These are phyloP conservation scores for Fusarium sublunatum DNA, from an alignment of 2,329 filamentous ascomycete genomes.

Conservation along the genomic window DNA sequence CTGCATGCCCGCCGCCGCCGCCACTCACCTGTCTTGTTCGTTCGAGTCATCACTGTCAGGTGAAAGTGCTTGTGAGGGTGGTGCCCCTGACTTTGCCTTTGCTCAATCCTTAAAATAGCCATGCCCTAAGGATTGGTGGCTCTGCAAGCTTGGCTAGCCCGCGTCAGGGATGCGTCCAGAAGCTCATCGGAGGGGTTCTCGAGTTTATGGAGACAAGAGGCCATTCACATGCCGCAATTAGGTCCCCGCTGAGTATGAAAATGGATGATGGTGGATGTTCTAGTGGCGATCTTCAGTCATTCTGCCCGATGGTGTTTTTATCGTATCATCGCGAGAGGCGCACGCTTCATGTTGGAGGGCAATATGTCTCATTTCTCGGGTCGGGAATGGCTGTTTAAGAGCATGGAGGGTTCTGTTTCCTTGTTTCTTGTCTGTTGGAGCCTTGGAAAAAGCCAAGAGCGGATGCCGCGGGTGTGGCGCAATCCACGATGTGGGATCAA, in stretches of 20 bases:
- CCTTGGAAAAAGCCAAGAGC: constrained; percentile 8
- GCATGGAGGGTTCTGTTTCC: constrained; percentile 18
- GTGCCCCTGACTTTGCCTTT: constrained; percentile 48
- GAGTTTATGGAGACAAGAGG: constrained; percentile 12
- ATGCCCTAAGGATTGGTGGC: constrained; percentile 18
- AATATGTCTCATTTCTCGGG: constrained; percentile 42
- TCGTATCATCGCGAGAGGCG: constrained; percentile 31
- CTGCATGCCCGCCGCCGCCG: constrained; percentile 12
- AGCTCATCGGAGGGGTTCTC: constrained; percentile 11
- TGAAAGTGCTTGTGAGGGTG: constrained; percentile 36
- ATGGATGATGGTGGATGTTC: constrained; percentile 22
- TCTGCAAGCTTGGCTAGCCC: constrained; percentile 16
- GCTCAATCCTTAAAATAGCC: constrained; percentile 45
- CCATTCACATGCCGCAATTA: constrained; percentile 25
- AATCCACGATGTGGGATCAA: constrained; percentile 27
- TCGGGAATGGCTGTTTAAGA: constrained; percentile 38
- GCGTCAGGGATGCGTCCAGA: constrained; percentile 34
- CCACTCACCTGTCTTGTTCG: not conserved
- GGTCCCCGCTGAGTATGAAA: constrained; percentile 11
- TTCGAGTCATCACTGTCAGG: constrained; percentile 16
- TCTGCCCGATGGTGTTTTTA: constrained; percentile 9
- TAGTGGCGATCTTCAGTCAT: constrained; percentile 33
- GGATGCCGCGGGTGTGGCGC: constrained; percentile 39
- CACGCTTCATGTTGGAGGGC: constrained; percentile 41
- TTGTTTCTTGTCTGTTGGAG: constrained; percentile 27